Evolutionary conservation across 495 filamentous ascomycete species (phyloP), one percentile per base, ranked within the genome.

Genomic region (Aeminium ludgeri): DNA sequence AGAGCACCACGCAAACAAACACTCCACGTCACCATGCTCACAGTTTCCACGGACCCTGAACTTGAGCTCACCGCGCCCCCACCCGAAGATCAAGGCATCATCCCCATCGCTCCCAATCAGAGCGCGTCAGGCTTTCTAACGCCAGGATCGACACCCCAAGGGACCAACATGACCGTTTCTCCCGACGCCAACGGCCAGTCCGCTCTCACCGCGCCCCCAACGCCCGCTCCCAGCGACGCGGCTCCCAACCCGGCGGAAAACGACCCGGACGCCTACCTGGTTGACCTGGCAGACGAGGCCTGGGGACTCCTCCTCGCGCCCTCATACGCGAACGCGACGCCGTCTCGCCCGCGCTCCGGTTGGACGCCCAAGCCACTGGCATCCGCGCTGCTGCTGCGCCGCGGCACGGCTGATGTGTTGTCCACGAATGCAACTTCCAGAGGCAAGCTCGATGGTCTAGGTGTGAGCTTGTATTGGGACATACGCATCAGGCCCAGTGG

Each of bases 311-410:
- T 93, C 12, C 62, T 86, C 33, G 61, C 0, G 78, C 86, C 55
- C 69, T 77, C n/a, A 67, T 83, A 13, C 76, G 77, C 56, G 7
- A 77, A 73, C 49, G 74, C 75, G 2, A 59, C 66, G 1, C 29
- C 27, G 10, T 20, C 30, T 16, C 2, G 10, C 56, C 23, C 23
- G 23, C 78, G 16, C 68, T 68, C 5, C 76, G 81, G 40, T 68
- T 75, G 44, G 70, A 69, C 38, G 73, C 76, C 17, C 66, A 72
- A 3, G 13, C 27, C 30, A 1, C 63, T 86, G 19, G 69, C 73
- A 20, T 80, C 75, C 48, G 83, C 81, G 15, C 81, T 82, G 57
- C 67, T 91, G 17, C 60, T 87, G 50, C 85, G 86, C 54, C 73
- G 86, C 37, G 72, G 73, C 18, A 27, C n/a, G 34, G 10, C 40